A percentile compares a stretch with the other conserved stretches of the same genome.
Conservation (phyloP, 164 flowering plant species). For the Aristolochia contorta region DNA sequence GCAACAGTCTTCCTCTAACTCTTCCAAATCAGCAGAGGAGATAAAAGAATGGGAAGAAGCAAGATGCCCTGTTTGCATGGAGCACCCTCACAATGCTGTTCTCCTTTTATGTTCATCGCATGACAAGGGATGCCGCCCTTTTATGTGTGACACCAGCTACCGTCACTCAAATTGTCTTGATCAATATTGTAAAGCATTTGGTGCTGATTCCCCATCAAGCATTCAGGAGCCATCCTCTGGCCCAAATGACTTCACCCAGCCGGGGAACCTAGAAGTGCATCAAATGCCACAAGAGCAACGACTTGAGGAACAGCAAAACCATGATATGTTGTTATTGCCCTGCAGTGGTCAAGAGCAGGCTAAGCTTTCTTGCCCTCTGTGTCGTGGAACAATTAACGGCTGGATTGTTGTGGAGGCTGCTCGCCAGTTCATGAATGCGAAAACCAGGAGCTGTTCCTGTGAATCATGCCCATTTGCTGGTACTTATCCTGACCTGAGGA, state of each 20-base stretch:
- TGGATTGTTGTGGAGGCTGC: conserved; percentile 72
- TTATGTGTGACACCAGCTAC: conserved; percentile 88
- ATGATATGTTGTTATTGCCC: conserved; percentile 3
- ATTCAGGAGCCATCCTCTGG: conserved; percentile 11
- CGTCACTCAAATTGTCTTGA: conserved; percentile 92
- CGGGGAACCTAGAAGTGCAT: conserved; percentile 12
- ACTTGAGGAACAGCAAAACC: conserved; percentile 2
- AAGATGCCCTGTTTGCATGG: conserved; percentile 95
- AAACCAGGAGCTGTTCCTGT: conserved; percentile 64
- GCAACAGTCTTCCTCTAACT: conserved; percentile 24
- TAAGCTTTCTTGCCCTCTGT: conserved; percentile 70
- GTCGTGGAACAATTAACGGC: conserved; percentile 61
- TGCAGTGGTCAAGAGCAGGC: conserved; percentile 22
- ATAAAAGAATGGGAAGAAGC: conserved; percentile 85
- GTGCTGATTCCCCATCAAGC: conserved; percentile 19
- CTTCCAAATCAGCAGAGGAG: conserved; percentile 28
- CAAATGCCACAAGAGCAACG: conserved; percentile 15
- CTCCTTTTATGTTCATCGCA: conserved; percentile 71
- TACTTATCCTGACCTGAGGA: conserved; percentile 61
- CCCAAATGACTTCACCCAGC: conserved; percentile 1
- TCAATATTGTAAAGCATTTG: conserved; percentile 58
- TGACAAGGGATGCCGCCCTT: conserved; percentile 87
- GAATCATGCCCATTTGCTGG: conserved; percentile 73
- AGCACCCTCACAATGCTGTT: conserved; percentile 91
- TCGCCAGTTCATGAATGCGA: conserved; percentile 71